Evolutionary conservation across 345 rosid genomes (phyloP), one percentile per base, ranked within the genome.

Genomic region (Acer saccharum): DNA sequence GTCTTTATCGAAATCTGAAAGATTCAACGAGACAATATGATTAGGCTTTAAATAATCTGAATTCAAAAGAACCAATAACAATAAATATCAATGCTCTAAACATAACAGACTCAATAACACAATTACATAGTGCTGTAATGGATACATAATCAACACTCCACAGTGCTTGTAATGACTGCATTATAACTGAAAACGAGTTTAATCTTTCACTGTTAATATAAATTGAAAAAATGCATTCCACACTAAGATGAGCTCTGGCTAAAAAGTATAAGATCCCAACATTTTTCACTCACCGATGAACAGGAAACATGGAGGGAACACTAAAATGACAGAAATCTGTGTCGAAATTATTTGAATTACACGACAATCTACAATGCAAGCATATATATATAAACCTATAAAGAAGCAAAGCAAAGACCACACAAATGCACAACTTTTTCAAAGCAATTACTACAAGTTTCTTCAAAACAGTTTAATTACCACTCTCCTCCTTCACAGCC

Each of bases 11-110:
- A 66, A 48, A 79, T 4, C 71, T 67, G 72, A 80, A 82, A 75
- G 55, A 27, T 68, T 54, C 11, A 80, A 82, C 10, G 75, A 77
- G 67, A 23, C 3, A 57, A 72, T 73, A 39, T 32, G 61, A 13
- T 73, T 41, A 74, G 65, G 57, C 75, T 79, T n/a, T 61, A 76
- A 65, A 67, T 81, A 66, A 60, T 82, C 83, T 78, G 79, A n/a
- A 75, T 71, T 11, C 55, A 67, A 44, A 43, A 32, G 32, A 52
- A 3, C 46, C 64, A 46, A 32, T 6, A 18, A 10, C 46, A 67
- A 57, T 16, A 66, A 68, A 74, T 7, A 64, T 58, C 41, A 35
- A 35, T 35, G 39, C 39, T 35, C 39, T 35, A 35, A 35, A 35
- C 39, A 35, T 35, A 35, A 57, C n/a, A 57, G 21, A 57, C n/a